Conservation (phyloP, 1,139 yeast species). For the Protomyces pachydermus region DNA sequence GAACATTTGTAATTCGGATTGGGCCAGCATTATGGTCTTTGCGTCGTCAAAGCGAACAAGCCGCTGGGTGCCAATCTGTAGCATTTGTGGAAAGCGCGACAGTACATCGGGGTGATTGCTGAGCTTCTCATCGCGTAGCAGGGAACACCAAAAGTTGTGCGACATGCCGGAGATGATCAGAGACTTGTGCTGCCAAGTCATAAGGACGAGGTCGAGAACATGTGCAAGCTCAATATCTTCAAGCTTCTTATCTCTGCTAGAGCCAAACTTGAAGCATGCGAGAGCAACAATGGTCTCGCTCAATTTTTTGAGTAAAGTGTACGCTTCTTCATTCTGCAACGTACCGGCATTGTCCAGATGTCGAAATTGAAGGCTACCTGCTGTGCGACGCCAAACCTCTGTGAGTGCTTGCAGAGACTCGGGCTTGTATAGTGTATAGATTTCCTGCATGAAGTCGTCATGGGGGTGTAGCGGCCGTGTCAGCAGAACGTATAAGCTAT, state of each 20-base stretch:
- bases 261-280: slow-evolving; percentile 61
- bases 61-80: slow-evolving; percentile 74
- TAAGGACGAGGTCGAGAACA: slow-evolving; percentile 61
- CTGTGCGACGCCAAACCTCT: slow-evolving; percentile 58
- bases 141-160: slow-evolving; percentile 76
- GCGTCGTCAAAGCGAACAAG: slow-evolving; percentile 67
- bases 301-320: slow-evolving; percentile 76
- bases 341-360: slow-evolving; percentile 46
- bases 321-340: slow-evolving; percentile 50
- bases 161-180: slow-evolving; percentile 87
- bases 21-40: slow-evolving; percentile 53
- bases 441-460: slow-evolving; percentile 71
- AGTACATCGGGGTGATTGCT: slow-evolving; percentile 22
- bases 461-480: slow-evolving; percentile 68
- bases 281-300: slow-evolving; percentile 91
- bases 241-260: slow-evolving; percentile 33
- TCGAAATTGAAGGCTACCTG: slow-evolving; percentile 51
- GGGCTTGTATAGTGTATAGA: slow-evolving; percentile 70
- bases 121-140: slow-evolving; percentile 46
- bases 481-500: slow-evolving; percentile 81
- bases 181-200: slow-evolving; percentile 78
- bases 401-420: slow-evolving; percentile 66
- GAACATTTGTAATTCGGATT: slow-evolving; percentile 45
- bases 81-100: slow-evolving; percentile 55
- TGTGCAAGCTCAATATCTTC: slow-evolving; percentile 42